A percentile compares a stretch with the other conserved stretches of the same genome.
phyloP scores from a whole-genome alignment of 257 asterid species.

The Ajuga chamaepitys region DNA sequence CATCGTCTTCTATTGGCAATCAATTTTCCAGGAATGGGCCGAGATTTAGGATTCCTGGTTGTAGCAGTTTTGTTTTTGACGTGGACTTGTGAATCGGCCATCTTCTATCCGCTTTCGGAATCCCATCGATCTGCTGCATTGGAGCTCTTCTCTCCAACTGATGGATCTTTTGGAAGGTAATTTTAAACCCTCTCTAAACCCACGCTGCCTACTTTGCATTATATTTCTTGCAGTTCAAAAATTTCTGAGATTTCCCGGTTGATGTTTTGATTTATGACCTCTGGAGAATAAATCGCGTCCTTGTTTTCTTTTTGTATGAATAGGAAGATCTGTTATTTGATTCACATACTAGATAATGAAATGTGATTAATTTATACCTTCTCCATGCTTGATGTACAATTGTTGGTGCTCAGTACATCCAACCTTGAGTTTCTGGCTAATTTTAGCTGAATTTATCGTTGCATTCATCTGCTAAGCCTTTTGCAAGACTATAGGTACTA shows the following conservation, averaged over 20 bases:
- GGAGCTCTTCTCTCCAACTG: slow-evolving; percentile 46
- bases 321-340: slow-evolving; percentile 10
- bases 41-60: slow-evolving; percentile 42
- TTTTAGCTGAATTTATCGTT: background rate
- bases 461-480: background rate
- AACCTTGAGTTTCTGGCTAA: background rate
- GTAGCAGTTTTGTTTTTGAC: slow-evolving; percentile 31
- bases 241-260: background rate
- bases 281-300: background rate
- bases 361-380: background rate
- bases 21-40: slow-evolving; percentile 44
- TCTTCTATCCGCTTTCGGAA: slow-evolving; percentile 64
- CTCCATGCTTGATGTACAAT: background rate
- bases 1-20: background rate
- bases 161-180: slow-evolving; percentile 70
- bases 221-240: background rate
- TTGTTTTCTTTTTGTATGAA: background rate
- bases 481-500: background rate
- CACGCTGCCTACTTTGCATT: background rate
- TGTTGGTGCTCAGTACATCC: background rate
- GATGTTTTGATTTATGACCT: slow-evolving; percentile 5
- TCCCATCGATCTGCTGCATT: slow-evolving; percentile 87
- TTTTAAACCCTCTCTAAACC: slow-evolving; percentile 39
- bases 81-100: slow-evolving; percentile 56
- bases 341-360: background rate